Evolutionary conservation across 176 grass and related monocot species (phyloP).

Genomic region (Oropetium thomaeum): DNA sequence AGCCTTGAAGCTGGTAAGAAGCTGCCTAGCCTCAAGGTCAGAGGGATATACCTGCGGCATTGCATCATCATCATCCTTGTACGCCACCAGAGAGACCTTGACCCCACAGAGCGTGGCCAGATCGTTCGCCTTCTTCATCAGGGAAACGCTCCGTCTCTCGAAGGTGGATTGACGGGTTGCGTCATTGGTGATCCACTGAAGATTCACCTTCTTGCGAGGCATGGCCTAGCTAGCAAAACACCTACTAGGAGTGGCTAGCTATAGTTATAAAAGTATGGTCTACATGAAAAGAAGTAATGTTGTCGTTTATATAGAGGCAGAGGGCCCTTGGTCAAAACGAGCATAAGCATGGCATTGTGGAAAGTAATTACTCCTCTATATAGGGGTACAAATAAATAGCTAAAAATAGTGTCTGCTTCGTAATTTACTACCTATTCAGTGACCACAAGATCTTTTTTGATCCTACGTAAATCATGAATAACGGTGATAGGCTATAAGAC

Average conservation of each 20-base stretch:
- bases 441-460: background rate
- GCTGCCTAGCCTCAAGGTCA: background rate
- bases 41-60: constrained; percentile 29
- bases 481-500: no score
- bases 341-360: background rate
- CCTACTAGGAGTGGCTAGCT: background rate
- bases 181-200: constrained; percentile 32
- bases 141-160: constrained; percentile 6
- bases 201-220: constrained; percentile 34
- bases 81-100: constrained; percentile 27
- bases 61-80: background rate
- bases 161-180: background rate
- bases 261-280: background rate
- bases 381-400: background rate
- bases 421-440: background rate
- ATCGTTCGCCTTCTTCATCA: constrained; percentile 47
- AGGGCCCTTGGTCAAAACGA: background rate
- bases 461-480: no score
- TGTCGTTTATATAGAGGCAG: background rate
- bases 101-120: constrained; percentile 30
- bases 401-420: background rate
- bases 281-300: background rate
- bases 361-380: background rate
- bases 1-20: constrained; percentile 7
- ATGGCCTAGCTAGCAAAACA: constrained; percentile 6